Conservation (phyloP, 805 yeast species). For the Blastobotrys attinorum region DNA sequence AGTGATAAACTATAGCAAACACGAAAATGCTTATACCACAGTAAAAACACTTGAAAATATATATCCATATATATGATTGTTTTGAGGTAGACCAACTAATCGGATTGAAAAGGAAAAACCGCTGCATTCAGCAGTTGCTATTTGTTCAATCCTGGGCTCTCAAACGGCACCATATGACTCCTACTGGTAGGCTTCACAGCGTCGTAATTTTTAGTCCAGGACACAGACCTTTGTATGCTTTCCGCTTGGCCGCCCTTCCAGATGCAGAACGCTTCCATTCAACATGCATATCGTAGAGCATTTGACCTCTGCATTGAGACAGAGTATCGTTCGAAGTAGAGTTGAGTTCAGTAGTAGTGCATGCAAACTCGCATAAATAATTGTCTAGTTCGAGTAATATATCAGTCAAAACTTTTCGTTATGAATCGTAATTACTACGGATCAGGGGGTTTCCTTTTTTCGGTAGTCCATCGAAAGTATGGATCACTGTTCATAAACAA, state of each 20-base stretch:
- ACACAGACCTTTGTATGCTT: constrained; percentile 6
- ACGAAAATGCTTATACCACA: too few species aligned
- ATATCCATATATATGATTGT: too few species aligned
- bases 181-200: too few species aligned
- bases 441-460: constrained; percentile 48
- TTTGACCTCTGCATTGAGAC: constrained; percentile 42
- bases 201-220: too few species aligned
- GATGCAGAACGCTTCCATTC: constrained; percentile 7
- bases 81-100: too few species aligned
- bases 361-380: constrained; percentile 30
- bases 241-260: constrained; percentile 9
- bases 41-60: too few species aligned
- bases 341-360: constrained; percentile 78
- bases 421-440: constrained; percentile 57
- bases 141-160: neutral
- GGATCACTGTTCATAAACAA: constrained; percentile 19
- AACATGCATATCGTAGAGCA: constrained; percentile 75
- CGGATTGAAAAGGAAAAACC: too few species aligned
- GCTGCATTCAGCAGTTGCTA: too few species aligned
- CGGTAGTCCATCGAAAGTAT: constrained; percentile 22
- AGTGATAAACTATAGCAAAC: too few species aligned
- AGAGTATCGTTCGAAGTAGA: constrained; percentile 51
- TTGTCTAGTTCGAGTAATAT: constrained; percentile 37
- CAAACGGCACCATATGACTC: neutral
- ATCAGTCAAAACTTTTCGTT: constrained; percentile 82